Conservation (phyloP, 352 stramenopile genomes). For the Globisporangium recalcitrans region DNA sequence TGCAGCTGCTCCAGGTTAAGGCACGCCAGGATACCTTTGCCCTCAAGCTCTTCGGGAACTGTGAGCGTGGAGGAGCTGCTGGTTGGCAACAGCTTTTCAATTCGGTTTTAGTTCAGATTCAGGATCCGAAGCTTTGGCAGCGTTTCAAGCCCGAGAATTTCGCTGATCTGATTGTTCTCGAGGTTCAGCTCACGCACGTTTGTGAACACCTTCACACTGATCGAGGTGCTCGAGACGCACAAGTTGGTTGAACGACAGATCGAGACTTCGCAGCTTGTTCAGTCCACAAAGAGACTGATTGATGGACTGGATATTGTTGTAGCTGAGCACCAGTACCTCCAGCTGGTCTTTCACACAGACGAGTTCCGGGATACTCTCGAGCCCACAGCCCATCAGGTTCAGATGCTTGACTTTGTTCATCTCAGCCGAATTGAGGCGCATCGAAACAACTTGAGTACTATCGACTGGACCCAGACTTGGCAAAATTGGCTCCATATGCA, state of each 20-base stretch:
- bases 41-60: conserved; percentile 27
- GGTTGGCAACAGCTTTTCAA: conserved; percentile 42
- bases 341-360: conserved; percentile 31
- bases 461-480: conserved; percentile 2
- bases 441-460: conserved; percentile 6
- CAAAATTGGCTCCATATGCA: conserved; percentile 43
- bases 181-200: conserved; percentile 73
- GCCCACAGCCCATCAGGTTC: conserved; percentile 44
- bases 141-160: conserved; percentile 59
- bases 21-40: conserved; percentile 58
- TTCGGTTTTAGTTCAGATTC: conserved; percentile 75
- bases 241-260: conserved; percentile 72
- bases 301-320: conserved; percentile 58
- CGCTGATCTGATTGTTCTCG: conserved; percentile 81
- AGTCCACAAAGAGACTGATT: conserved; percentile 28
- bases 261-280: conserved; percentile 35
- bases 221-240: conserved; percentile 38
- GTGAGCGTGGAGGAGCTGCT: conserved; percentile 19
- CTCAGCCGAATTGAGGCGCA: not conserved
- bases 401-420: conserved; percentile 33
- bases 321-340: conserved; percentile 60
- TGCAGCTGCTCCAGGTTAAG: conserved; percentile 63
- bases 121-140: conserved; percentile 57
- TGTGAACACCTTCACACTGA: conserved; percentile 41
- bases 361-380: conserved; percentile 48